Evolutionary conservation across 305 asterid genomes (phyloP), one percentile per base, ranked within the genome.

Genomic region (Petunia hybrid): DNA sequence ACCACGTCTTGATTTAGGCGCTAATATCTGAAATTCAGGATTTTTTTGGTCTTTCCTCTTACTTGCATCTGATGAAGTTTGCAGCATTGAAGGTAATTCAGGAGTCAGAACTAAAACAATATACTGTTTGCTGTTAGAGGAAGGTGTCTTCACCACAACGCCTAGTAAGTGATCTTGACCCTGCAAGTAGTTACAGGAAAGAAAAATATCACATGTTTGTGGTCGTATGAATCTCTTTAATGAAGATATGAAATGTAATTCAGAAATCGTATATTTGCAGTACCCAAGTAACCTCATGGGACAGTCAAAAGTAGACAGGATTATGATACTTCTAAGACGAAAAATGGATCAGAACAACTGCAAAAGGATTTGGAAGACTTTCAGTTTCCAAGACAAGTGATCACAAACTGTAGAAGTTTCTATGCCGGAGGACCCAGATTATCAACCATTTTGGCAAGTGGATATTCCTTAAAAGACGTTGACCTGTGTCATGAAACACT

Each of bases 1-100:
- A 79, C 92, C 97, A 87, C 99, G 97, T 88, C 90, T 92, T 71
- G 99, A 94, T 87, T 96, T 96, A 63, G 99, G 99, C 76, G 89
- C 76, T 84, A 96, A 82, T 68, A 96, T 90, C 90, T 94, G 97
- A 82, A 93, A 85, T 83, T 83, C 90, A 78, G 81, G 76, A 71
- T 84, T 83, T 80, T 88, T 90, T 79, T 80, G 87, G 43, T 87
- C 97, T 82, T 70, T 88, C 14, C 62, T 45, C 46, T 53, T 79
- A 74, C 81, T 62, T 83, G 84, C 81, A 66, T 86, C 97, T 10
- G 89, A 80, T 43, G 88, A 85, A 80, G 85, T 83, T 83, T 85
- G 84, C 85, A 84, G 70, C 41, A 78, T 81, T 69, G 92, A 76
- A 83, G 98, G 95, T 66, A 86, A 83, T 68, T 93, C 95, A 46